Evolutionary conservation across 1,284 basidiomycete species (phyloP).

Genomic region (Rugosomyces carneus): DNA sequence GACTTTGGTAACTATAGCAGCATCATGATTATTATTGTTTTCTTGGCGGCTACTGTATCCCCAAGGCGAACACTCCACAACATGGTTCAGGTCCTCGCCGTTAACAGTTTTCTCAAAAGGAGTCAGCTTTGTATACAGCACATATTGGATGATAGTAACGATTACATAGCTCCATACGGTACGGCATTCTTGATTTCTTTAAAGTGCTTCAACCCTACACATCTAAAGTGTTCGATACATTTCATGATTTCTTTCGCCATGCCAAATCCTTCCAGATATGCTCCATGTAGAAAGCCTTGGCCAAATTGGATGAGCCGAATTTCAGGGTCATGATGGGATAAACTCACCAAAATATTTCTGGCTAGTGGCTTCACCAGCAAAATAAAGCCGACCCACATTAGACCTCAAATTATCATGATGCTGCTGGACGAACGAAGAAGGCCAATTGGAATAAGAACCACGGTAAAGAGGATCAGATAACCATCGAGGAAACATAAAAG

Average conservation of each 20-base stretch:
- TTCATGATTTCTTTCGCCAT: constrained; percentile 29
- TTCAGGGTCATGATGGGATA: background rate
- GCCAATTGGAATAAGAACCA: constrained; percentile 69
- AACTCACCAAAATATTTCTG: constrained; percentile 49
- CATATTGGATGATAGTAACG: too few relatives aligned
- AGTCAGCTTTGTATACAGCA: too few relatives aligned
- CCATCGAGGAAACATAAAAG: constrained; percentile 57
- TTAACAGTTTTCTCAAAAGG: too few relatives aligned
- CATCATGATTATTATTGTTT: background rate
- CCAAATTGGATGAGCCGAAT: background rate
- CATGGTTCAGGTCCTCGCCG: background rate
- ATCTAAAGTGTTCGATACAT: constrained; percentile 30
- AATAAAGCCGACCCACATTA: constrained; percentile 52
- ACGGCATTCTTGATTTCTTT: constrained; percentile 12
- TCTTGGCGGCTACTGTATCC: background rate
- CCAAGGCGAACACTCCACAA: background rate
- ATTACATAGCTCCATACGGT: constrained; percentile 10
- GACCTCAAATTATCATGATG: constrained; percentile 54
- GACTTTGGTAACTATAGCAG: constrained; percentile 9
- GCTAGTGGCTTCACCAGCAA: constrained; percentile 61
- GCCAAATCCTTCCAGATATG: constrained; percentile 37
- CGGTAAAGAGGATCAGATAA: constrained; percentile 49
- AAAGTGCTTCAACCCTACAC: constrained; percentile 19
- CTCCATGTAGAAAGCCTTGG: constrained; percentile 39
- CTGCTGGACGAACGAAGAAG: constrained; percentile 45